Base-by-base conservation (phyloP, 306 rosid species). In the Abrus precatorius region DNA sequence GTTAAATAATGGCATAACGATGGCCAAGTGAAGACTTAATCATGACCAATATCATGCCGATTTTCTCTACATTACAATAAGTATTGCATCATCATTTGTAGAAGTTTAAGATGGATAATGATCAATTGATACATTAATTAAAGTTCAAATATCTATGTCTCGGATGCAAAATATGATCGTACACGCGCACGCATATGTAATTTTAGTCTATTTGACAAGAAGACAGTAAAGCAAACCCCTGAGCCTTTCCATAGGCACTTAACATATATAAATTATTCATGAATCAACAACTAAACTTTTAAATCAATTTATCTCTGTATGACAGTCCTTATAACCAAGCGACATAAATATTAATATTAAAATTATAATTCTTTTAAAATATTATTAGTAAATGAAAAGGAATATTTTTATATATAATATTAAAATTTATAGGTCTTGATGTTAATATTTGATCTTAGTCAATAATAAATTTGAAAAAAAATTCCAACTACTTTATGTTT, bases 221-320 rank as follows among this genome's bases (percentile, higher is more conserved):
- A 29, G 53, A 65, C 45, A 27, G 36, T 80, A 60, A 74, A 61
- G 64, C 52, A 71, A 71, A 80, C 40, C 67, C 43, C 40, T 36
- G 40, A 36, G 40, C 40, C 40, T 36, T 36, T 36, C 40, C 40
- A 2, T 14, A 6, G 30, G 36, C 28, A 56, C 63, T 56, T 56
- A 8, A 56, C 29, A 9, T 29, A 9, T 57, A 28, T 57, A 57
- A 3, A 29, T 57, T 57, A 9, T 57, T 59, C 65, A 59, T 29
- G 40, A 10, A 30, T 30, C 30, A 32, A 29, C 20, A 50, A 14
- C 57, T 52, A 5, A 5, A 1, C 4, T 52, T 12, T 60, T 11
- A 0, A 30, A 60, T 9, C 9, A 60, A 30, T 60, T 60, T 60
- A 32, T 30, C 10, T 57, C 9, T 9, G 47, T 9, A 62, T 12